Percentiles rank a stretch among this genome's conserved stretches.
Evolutionary conservation across 768 basidiomycete species (phyloP).

Genomic region (Tricholoma sp.): DNA sequence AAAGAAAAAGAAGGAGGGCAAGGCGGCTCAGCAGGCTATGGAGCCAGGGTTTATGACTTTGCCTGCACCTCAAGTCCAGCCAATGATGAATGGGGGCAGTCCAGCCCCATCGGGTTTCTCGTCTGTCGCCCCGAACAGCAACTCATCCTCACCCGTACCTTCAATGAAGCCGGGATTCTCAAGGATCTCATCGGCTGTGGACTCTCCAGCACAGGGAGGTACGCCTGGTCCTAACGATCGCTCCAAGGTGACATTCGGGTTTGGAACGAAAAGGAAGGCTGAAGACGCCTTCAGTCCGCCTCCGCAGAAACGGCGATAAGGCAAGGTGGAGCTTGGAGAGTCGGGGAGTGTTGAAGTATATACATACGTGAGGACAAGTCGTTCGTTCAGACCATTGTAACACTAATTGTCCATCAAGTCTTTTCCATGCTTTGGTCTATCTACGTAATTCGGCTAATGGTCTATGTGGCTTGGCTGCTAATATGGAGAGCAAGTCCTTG

Average conservation of each 20-base stretch:
- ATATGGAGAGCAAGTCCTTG: too few species aligned
- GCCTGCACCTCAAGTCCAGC: constrained; percentile 47
- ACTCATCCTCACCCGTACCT: constrained; percentile 60
- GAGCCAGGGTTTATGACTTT: constrained; percentile 69
- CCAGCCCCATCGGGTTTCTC: constrained; percentile 36
- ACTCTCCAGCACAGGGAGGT: constrained; percentile 45
- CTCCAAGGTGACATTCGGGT: constrained; percentile 71
- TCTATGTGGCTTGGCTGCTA: too few species aligned
- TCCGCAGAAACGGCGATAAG: constrained; percentile 53
- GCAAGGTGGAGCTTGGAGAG: background rate
- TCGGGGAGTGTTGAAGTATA: background rate
- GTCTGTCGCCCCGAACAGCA: constrained; percentile 20
- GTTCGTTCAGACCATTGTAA: background rate
- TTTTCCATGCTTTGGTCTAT: background rate
- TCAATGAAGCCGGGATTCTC: constrained; percentile 62
- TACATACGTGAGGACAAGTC: background rate
- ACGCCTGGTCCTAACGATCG: constrained; percentile 63
- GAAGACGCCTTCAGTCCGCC: constrained; percentile 66
- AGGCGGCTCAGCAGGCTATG: constrained; percentile 39
- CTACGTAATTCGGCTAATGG: too few species aligned
- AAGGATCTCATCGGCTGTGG: constrained; percentile 59
- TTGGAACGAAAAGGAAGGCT: constrained; percentile 78
- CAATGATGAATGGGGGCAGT: constrained; percentile 40
- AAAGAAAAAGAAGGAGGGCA: constrained; percentile 77
- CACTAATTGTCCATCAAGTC: background rate